Evolutionary conservation across 2,329 filamentous ascomycete genomes (phyloP), one percentile per base, ranked within the genome.

Genomic region (Aspergillus arachidicola): DNA sequence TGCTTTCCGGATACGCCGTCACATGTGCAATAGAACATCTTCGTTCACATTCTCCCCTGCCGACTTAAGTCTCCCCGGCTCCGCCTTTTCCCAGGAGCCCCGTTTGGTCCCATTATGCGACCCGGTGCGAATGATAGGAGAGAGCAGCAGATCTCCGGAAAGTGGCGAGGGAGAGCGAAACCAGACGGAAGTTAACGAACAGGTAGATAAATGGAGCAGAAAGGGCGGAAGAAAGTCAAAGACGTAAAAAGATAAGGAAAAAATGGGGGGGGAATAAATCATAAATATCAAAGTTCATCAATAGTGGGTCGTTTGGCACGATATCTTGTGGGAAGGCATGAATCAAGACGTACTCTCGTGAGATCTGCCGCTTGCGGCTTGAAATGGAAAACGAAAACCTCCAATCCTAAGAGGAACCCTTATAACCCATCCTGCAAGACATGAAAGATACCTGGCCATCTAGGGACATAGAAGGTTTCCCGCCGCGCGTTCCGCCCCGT

Each of bases 291-390:
- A 68, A 64, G 67, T 74, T 75, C 73, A 71, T 75, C 71, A 75
- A 73, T 71, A 72, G 68, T 70, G 66, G 38, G 69, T 71, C 70
- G 71, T 73, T 71, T 72, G 72, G 71, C 72, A 72, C 74, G 73
- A 74, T 75, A 76, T 76, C 74, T 76, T 72, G 70, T 73, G 69
- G 71, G 64, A 70, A 69, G 66, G 69, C 73, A 74, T 73, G 68
- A 74, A 73, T 67, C 69, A 75, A 59, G 66, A 71, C 69, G 68
- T 71, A 70, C 63, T 69, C 68, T 69, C 66, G 65, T 71, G 60
- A 66, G 63, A 64, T 62, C 62, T 64, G 65, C 64, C 65, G 65
- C 68, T 71, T 55, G 69, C 68, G 65, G 69, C 68, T 64, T 60
- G 48, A 54, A 58, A 66, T 64, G 32, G 28, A 32, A 45, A 55